Percentiles rank a stretch among this genome's conserved stretches.
These are phyloP conservation scores for Colletotrichum caudatum DNA, from an alignment of 2,329 filamentous ascomycete genomes.

Conservation along the genomic window DNA sequence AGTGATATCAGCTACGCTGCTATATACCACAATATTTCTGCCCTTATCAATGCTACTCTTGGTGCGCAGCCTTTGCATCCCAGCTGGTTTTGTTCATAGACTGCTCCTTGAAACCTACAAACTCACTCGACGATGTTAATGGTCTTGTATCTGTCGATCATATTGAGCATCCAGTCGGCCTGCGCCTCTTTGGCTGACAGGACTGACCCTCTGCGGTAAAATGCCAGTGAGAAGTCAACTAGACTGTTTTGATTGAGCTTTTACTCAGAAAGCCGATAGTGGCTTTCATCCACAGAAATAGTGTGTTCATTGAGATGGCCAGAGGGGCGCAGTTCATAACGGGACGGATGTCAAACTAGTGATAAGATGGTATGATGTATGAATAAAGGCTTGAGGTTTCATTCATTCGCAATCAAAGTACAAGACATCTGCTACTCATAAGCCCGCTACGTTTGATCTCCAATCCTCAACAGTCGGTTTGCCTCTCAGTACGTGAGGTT, in stretches of 20 bases:
- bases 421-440: neutral
- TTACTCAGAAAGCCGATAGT: neutral
- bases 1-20: constrained; percentile 19
- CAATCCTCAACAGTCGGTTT: neutral
- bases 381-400: neutral
- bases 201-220: constrained; percentile 50
- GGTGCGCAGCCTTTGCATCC: constrained; percentile 47
- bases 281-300: constrained; percentile 47
- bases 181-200: constrained; percentile 59
- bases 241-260: constrained; percentile 45
- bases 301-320: constrained; percentile 52
- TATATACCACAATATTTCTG: constrained; percentile 42
- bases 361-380: neutral
- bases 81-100: constrained; percentile 61
- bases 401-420: too few species aligned
- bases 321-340: constrained; percentile 48
- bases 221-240: constrained; percentile 44
- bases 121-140: constrained; percentile 62
- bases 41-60: constrained; percentile 46
- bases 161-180: constrained; percentile 62
- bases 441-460: neutral
- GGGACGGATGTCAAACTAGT: constrained; percentile 48
- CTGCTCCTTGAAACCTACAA: constrained; percentile 58
- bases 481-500: constrained; percentile 49
- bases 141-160: constrained; percentile 63